Base-by-base conservation (phyloP, 108 stramenopile species). In the Seminavis robusta region DNA sequence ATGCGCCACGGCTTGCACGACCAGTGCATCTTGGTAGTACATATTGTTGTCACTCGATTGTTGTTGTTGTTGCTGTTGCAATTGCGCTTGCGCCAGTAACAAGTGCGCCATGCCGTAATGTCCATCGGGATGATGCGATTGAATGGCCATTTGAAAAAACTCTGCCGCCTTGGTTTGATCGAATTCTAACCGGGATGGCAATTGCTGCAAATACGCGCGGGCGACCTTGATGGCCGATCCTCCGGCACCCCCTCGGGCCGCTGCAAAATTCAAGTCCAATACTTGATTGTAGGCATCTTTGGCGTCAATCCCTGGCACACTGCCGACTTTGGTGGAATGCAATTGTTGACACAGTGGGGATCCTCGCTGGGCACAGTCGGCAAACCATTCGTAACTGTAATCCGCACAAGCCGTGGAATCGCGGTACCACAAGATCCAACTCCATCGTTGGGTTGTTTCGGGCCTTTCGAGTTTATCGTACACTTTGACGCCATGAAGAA, bases 361-460 rank as follows among this genome's bases (percentile, higher is more conserved):
- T 15, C 55, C 55, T 4, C 27, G 15, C 10, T 56, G 39, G 17
- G 55, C 20, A 13, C 55, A 56, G 4, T 41, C 23, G 23, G 24
- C 28, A 24, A 39, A 28, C 55, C 55, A 56, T n/a, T 41, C 39
- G 29, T 23, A 15, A 5, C 5, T 17, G 27, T 56, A 25, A 23
- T 56, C 55, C 25, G 40, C 55, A 24, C 55, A 56, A 11, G 37
- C 29, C 4, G 40, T 26, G 13, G 55, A 56, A 56, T 56, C 55
- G 20, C 55, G 38, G 40, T 41, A 56, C 55, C 55, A 56, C 23
- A 56, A 2, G 29, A 56, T 23, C 55, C 55, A 56, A 39, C 39
- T 41, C 55, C 55, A 56, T 17, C 55, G 55, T 29, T 56, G 39
- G 1, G 38, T 28, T 27, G 37, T 28, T 5, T 28, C 40, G 6